Conservation (phyloP, 805 yeast genomes). For the Teunomyces funiuensis region DNA sequence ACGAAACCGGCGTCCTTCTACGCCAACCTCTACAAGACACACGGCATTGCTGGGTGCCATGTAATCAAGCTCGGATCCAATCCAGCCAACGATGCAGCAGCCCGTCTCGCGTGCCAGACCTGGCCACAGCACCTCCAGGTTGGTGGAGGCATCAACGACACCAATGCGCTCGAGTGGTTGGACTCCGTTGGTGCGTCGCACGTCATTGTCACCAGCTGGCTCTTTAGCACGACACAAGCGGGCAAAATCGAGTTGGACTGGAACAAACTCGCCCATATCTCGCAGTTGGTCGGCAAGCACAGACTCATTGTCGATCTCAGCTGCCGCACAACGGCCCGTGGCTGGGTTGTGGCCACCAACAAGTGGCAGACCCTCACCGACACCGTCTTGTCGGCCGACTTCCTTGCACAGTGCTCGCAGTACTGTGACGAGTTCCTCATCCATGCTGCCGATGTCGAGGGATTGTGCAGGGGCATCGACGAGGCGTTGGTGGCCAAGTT, state of each 20-base stretch:
- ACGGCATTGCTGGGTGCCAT: conserved; percentile 74
- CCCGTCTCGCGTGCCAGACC: conserved; percentile 65
- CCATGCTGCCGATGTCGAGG: conserved; percentile 99
- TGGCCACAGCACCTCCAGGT: conserved; percentile 80
- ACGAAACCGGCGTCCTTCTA: conserved; percentile 71
- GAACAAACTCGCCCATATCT: conserved; percentile 53
- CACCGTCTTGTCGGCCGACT: conserved; percentile 51
- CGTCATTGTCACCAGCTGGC: conserved; percentile 89
- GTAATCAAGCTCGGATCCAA: conserved; percentile 86
- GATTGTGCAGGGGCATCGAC: conserved; percentile 91
- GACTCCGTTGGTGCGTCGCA: conserved; percentile 71
- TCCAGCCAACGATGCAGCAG: conserved; percentile 78
- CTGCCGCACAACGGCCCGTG: conserved; percentile 52
- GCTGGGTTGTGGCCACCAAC: conserved; percentile 96
- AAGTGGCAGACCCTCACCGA: conserved; percentile 93
- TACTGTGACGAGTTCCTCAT: conserved; percentile 86
- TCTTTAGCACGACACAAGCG: conserved; percentile 62
- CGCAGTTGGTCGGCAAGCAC: conserved; percentile 57
- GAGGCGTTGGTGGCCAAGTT: conserved; percentile 66
- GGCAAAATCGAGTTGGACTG: conserved; percentile 32
- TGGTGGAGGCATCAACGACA: conserved; percentile 86
- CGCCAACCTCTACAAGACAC: conserved; percentile 63
- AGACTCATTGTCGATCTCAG: conserved; percentile 86
- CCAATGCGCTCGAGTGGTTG: conserved; percentile 79
- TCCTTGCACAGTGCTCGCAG: conserved; percentile 52